phyloP scores from a whole-genome alignment of 495 filamentous ascomycete genomes.

The Cetradonia linearis region DNA sequence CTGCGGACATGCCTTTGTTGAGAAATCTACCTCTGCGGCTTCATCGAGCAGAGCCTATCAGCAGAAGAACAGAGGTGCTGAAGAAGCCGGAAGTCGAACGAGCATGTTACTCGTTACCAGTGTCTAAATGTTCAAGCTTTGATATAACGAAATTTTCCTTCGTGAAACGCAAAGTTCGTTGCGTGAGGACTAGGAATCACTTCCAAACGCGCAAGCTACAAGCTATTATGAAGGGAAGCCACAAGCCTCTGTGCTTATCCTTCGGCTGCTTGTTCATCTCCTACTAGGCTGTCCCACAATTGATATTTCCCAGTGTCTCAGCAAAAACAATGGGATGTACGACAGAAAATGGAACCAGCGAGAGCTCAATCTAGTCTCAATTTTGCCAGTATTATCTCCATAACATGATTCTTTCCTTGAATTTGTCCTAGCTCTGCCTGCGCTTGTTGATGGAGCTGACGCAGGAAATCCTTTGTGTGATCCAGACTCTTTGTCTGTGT shows the following conservation, averaged over 20 bases:
- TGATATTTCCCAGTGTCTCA: background rate
- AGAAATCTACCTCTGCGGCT: too few relatives aligned
- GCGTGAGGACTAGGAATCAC: too few relatives aligned
- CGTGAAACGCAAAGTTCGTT: too few relatives aligned
- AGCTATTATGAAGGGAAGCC: too few relatives aligned
- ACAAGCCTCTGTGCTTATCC: background rate
- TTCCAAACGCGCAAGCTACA: too few relatives aligned
- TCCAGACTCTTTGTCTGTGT: slow-evolving; percentile 15
- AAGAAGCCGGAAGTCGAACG: background rate
- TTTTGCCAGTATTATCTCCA: background rate
- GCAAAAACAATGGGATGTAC: background rate
- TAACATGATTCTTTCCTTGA: background rate
- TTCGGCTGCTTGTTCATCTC: background rate
- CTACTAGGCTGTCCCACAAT: background rate
- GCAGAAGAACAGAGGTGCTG: background rate
- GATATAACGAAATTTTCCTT: too few relatives aligned
- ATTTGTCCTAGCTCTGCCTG: background rate
- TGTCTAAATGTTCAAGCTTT: background rate
- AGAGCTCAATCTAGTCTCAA: background rate
- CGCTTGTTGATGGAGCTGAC: slow-evolving; percentile 1
- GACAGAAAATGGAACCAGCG: background rate
- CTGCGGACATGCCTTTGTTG: background rate
- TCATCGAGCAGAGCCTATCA: background rate
- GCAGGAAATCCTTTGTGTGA: slow-evolving; percentile 12
- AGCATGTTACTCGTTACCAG: background rate